Evolutionary conservation across 371 early-diverging fungal genomes (phyloP), one percentile per base, ranked within the genome.

Genomic region (Zychaea mexicana): DNA sequence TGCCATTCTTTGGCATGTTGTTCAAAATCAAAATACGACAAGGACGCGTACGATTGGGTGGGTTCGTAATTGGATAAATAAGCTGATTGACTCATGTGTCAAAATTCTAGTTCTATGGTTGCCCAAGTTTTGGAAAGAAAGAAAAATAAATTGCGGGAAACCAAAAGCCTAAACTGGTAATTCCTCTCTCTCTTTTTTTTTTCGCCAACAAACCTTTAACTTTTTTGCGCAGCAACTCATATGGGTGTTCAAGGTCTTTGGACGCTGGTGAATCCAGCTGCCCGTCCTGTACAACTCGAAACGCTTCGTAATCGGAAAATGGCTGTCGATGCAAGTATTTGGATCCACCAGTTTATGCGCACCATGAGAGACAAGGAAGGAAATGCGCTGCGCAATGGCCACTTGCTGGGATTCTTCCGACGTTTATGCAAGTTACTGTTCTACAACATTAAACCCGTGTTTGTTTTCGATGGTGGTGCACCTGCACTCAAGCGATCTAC

Each of bases 181-280:
- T 0, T n/a, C n/a, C 15, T 42, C n/a, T 15, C 42, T 42, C 15
- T 42, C 42, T 42, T 42, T 42, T 42, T 42, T 13, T 39, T 39
- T 39, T 39, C n/a, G n/a, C n/a, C n/a, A n/a, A n/a, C n/a, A n/a
- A n/a, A n/a, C n/a, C n/a, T n/a, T n/a, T n/a, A 7, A 15, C 38
- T 26, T 22, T 49, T 49, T 24, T 49, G 22, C 49, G 49, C 49
- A 49, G 49, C 49, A 49, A 19, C 4, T 5, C n/a, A 49, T 22
- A 97, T 98, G 99, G 98, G 98, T 53, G 98, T 99, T 63, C 92
- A 95, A 79, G 92, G 93, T 19, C 87, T 99, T 33, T 99, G 99
- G 99, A 76, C 83, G 57, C 80, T 99, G 32, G 68, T 98, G 15
- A 88, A 91, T 61, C 92, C 93, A 9, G 85, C 86, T n/a, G 92